Base-by-base conservation (phyloP, 257 asterid species). In the Euphrasia confusa region DNA sequence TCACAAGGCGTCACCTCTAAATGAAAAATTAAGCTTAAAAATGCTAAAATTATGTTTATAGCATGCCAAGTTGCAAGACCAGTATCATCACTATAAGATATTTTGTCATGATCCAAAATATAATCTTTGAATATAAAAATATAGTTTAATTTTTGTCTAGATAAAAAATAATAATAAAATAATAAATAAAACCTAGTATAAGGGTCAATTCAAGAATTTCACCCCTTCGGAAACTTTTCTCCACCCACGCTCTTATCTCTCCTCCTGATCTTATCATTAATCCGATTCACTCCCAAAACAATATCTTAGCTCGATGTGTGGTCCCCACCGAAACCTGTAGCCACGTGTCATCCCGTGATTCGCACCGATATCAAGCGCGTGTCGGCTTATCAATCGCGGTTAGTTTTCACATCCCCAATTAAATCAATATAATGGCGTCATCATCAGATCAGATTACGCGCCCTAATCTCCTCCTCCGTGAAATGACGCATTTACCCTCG, bases 381-480 rank as follows among this genome's bases (percentile, higher is more conserved):
- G 84, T 82, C 82, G 72, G 72, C 73, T 75, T 69, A 73, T 73
- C 63, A 79, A 64, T 71, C 52, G 52, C 52, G 18, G 7, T 45
- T 45, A 12, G 52, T 14, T 45, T n/a, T 14, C 70, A 71, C 42
- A 18, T 68, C 59, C 69, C 75, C 64, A 71, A 65, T 44, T 3
- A 21, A 21, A 21, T 30, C 5, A 30, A 30, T 30, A 21, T 30
- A 30, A 30, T 30, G 4, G 18, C 52, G 52, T 45, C 52, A 12
- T n/a, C 18, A 53, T 61, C 72, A 66, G 21, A 9, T 45, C n/a
- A 21, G 1, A 21, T 21, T 21, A 21, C 5, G n/a, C 15, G 68
- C 74, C 56, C 62, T 75, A 68, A 72, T 70, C 72, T 2, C 73
- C 76, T 71, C 67, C 50, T 9, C 17, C 52, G 9, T 14, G 9